Percentiles rank a stretch among this genome's conserved stretches.
Evolutionary conservation across 352 stramenopile species (phyloP).

Genomic region (Phytophthora crassamura): DNA sequence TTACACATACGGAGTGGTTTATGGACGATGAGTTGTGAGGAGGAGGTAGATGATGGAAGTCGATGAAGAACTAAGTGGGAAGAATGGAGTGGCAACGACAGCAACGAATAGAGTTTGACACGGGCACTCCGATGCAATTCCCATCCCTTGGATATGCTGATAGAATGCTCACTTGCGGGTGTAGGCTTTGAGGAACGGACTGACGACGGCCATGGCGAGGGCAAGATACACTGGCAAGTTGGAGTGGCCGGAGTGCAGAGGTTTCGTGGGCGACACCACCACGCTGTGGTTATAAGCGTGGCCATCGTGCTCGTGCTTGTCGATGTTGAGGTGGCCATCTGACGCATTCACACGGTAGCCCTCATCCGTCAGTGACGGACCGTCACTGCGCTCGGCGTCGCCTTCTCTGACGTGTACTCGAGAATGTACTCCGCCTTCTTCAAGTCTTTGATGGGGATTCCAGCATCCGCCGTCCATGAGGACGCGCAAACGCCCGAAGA

Average conservation of each 20-base stretch:
- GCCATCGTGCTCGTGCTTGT: slow-evolving; percentile 42
- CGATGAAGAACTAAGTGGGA: slow-evolving; percentile 5
- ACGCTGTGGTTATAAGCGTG: slow-evolving; percentile 39
- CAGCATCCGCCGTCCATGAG: slow-evolving; percentile 69
- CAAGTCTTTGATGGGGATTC: slow-evolving; percentile 55
- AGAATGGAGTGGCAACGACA: slow-evolving; percentile 14
- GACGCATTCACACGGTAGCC: slow-evolving; percentile 37
- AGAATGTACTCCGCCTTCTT: slow-evolving; percentile 52
- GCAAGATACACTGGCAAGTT: slow-evolving; percentile 32
- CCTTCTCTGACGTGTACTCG: slow-evolving; percentile 43
- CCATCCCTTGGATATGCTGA: background rate
- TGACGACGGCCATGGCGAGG: slow-evolving; percentile 31
- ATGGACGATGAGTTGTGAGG: slow-evolving; percentile 40
- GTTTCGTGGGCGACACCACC: slow-evolving; percentile 26
- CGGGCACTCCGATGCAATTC: background rate
- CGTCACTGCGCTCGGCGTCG: slow-evolving; percentile 13
- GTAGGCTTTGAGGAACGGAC: slow-evolving; percentile 31
- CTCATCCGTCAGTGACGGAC: too few species aligned
- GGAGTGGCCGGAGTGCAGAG: slow-evolving; percentile 11
- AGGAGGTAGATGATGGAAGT: background rate
- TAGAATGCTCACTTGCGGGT: slow-evolving; percentile 12
- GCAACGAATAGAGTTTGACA: slow-evolving; percentile 15
- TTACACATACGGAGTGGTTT: slow-evolving; percentile 66
- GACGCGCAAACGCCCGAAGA: slow-evolving; percentile 66
- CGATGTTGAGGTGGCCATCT: slow-evolving; percentile 35